Conservation (phyloP, 305 asterid genomes). For the Ajuga reptans region DNA sequence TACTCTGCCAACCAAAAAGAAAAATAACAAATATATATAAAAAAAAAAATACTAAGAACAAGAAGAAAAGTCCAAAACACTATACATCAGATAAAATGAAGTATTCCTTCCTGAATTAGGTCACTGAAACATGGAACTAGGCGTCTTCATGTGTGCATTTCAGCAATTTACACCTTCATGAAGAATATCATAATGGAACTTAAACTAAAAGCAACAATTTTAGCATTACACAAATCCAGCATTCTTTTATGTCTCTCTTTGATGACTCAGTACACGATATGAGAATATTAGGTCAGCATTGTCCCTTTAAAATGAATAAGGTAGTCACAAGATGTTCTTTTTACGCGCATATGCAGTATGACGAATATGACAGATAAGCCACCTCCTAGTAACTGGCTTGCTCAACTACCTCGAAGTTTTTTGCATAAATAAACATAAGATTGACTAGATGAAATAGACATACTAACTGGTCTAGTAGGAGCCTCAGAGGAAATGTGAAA, state of each 20-base stretch:
- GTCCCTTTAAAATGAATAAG: background rate
- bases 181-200: background rate
- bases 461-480: slow-evolving; percentile 77
- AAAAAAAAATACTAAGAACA: no score
- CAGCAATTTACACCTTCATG: background rate
- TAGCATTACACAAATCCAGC: background rate
- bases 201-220: no score
- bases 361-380: background rate
- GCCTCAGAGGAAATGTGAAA: slow-evolving; percentile 67
- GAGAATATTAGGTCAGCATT: background rate
- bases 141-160: background rate
- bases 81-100: background rate
- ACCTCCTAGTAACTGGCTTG: background rate
- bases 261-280: background rate
- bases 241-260: background rate
- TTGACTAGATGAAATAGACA: slow-evolving; percentile 32
- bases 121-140: background rate
- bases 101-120: background rate
- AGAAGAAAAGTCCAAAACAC: background rate
- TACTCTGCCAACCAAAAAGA: background rate
- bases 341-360: background rate
- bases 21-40: background rate
- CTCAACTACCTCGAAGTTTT: background rate
- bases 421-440: background rate
- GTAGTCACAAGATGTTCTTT: background rate